These are phyloP conservation scores for Nothopassalora personata DNA, from an alignment of 2,329 filamentous ascomycete species.

Conservation along the genomic window DNA sequence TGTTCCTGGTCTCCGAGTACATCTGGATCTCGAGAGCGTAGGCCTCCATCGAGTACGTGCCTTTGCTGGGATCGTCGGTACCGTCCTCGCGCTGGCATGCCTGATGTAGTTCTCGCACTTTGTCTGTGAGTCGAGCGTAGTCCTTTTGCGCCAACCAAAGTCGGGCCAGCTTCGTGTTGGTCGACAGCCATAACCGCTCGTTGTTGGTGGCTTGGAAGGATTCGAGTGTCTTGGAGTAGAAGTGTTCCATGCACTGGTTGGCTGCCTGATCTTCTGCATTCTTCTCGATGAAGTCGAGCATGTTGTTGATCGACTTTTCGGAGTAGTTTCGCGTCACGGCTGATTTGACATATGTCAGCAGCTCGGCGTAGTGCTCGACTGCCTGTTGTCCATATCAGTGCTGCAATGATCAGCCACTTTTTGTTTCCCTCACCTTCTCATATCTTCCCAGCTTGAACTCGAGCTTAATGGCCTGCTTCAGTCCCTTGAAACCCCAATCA, in stretches of 20 bases:
- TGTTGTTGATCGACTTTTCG: constrained; percentile 98
- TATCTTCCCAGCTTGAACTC: constrained; percentile 92
- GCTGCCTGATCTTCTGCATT: constrained; percentile 66
- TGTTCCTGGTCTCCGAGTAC: constrained; percentile 94
- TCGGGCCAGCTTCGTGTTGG: constrained; percentile 92
- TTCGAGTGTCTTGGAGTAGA: constrained; percentile 87
- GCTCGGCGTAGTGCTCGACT: constrained; percentile 85
- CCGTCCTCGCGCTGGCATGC: constrained; percentile 86
- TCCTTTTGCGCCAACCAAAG: constrained; percentile 88
- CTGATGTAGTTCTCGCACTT: constrained; percentile 80
- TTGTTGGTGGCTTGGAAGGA: constrained; percentile 98
- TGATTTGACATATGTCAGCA: constrained; percentile 94
- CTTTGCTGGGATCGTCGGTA: constrained; percentile 85
- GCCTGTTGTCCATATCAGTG: constrained; percentile 53
- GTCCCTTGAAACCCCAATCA: constrained; percentile 96
- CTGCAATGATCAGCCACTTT: neutral
- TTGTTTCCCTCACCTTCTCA: constrained; percentile 56
- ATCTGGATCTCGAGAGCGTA: constrained; percentile 98
- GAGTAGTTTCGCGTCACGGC: constrained; percentile 97
- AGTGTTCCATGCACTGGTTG: constrained; percentile 81
- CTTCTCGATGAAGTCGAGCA: constrained; percentile 97
- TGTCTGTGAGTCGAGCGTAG: constrained; percentile 72
- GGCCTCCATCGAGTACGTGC: constrained; percentile 90
- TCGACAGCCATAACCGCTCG: constrained; percentile 94
- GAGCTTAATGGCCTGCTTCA: constrained; percentile 97